Conservation (phyloP, 345 rosid genomes). For the Viola odorata region DNA sequence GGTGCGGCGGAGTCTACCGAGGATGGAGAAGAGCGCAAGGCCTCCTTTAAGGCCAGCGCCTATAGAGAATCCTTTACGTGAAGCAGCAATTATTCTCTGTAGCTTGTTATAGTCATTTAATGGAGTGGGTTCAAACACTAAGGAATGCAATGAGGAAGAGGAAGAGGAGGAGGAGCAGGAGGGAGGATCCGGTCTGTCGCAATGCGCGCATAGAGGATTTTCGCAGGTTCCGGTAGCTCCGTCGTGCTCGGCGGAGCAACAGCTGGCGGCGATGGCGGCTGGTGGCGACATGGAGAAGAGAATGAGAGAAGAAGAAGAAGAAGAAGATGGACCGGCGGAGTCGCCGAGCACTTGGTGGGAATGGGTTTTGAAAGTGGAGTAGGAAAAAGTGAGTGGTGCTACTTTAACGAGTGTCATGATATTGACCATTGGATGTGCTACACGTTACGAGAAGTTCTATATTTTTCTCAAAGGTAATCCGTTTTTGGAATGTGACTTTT, state of each 20-base stretch:
- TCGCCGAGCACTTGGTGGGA: constrained; percentile 41
- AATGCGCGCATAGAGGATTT: constrained; percentile 20
- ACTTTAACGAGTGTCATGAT: not conserved
- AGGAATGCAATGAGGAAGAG: constrained; percentile 15
- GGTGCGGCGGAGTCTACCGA: constrained; percentile 60
- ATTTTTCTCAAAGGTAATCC: too few species aligned
- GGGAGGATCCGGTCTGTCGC: constrained; percentile 28
- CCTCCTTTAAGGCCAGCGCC: constrained; percentile 98
- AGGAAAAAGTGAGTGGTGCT: not conserved
- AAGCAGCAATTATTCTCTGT: constrained; percentile 55
- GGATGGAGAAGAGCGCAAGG: constrained; percentile 68
- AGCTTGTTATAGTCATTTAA: constrained; percentile 60
- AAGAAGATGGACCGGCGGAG: not conserved
- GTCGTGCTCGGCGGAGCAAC: constrained; percentile 26
- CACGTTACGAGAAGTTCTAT: not conserved
- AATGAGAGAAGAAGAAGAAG: not conserved
- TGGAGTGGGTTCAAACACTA: constrained; percentile 16
- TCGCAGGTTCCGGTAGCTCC: constrained; percentile 10
- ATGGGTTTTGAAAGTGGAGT: constrained; percentile 16
- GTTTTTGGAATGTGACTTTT: too few species aligned
- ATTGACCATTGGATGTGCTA: not conserved
- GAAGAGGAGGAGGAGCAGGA: constrained; percentile 28
- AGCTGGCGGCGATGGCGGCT: constrained; percentile 19
- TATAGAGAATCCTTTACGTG: constrained; percentile 74
- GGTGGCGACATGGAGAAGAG: constrained; percentile 14